These are phyloP conservation scores for Neurospora sublineolata DNA, from an alignment of 495 filamentous ascomycete genomes.

Conservation along the genomic window DNA sequence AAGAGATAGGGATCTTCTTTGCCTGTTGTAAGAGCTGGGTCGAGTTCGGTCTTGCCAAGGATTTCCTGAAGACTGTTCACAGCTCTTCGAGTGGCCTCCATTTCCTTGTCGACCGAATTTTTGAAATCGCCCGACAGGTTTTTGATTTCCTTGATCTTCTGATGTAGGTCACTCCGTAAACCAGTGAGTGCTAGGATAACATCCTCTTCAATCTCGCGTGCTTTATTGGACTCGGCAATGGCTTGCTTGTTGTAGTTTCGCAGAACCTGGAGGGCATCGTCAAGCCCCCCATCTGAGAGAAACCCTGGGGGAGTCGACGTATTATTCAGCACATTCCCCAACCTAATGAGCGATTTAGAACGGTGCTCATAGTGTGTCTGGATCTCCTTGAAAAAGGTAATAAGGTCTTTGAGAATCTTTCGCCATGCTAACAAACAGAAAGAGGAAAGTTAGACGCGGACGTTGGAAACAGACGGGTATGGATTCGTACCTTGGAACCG, in stretches of 20 bases:
- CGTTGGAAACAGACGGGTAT: not conserved
- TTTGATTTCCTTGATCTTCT: conserved; percentile 98
- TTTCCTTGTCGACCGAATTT: conserved; percentile 73
- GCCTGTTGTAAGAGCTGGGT: conserved; percentile 61
- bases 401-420: conserved; percentile 88
- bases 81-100: conserved; percentile 55
- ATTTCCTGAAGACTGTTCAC: conserved; percentile 71
- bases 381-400: conserved; percentile 87
- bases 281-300: conserved; percentile 65
- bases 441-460: conserved; percentile 2
- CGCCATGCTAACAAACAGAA: conserved; percentile 60
- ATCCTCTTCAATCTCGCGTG: conserved; percentile 78
- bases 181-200: conserved; percentile 80
- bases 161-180: conserved; percentile 73
- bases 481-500: conserved; percentile 73
- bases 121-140: conserved; percentile 87
- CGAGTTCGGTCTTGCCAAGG: conserved; percentile 63
- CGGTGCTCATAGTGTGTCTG: conserved; percentile 82
- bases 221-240: conserved; percentile 76
- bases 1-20: conserved; percentile 88
- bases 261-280: conserved; percentile 74
- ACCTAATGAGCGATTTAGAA: conserved; percentile 69
- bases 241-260: conserved; percentile 71
- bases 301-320: conserved; percentile 61
- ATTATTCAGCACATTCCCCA: conserved; percentile 75